These are phyloP conservation scores for Brassica nigra DNA, from an alignment of 345 rosid genomes.

Conservation along the genomic window DNA sequence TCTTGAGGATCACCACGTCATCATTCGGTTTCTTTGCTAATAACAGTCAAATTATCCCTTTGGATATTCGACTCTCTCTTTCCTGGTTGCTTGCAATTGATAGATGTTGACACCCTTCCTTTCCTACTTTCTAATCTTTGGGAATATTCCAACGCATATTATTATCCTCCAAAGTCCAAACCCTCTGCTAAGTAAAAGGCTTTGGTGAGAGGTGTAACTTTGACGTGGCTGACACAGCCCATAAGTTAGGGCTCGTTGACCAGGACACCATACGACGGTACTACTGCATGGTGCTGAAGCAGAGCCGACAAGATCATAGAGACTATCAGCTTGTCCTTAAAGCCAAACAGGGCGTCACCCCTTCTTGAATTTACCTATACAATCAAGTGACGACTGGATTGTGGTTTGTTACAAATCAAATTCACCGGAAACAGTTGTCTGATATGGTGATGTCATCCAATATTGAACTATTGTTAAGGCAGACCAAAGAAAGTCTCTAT, in stretches of 20 bases:
- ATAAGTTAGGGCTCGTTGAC: slow-evolving; percentile 74
- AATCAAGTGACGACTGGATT: not conserved
- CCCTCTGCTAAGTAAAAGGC: slow-evolving; percentile 41
- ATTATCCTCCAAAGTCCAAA: not conserved
- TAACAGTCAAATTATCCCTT: slow-evolving; percentile 35
- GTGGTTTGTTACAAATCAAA: not conserved
- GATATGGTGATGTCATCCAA: not conserved
- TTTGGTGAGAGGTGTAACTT: slow-evolving; percentile 65
- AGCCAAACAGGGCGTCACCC: slow-evolving; percentile 46
- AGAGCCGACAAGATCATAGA: slow-evolving; percentile 82
- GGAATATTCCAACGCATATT: slow-evolving; percentile 36
- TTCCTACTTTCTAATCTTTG: not conserved
- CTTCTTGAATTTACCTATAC: slow-evolving; percentile 37
- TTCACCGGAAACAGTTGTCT: not conserved
- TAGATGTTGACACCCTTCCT: slow-evolving; percentile 3
- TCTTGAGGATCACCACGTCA: slow-evolving; percentile 30
- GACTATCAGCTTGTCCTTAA: slow-evolving; percentile 67
- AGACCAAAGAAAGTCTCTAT: not conserved
- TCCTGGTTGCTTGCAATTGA: slow-evolving; percentile 19
- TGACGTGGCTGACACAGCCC: slow-evolving; percentile 88
- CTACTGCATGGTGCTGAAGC: slow-evolving; percentile 70
- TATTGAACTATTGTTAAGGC: not conserved
- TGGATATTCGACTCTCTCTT: slow-evolving; percentile 34
- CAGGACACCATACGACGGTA: slow-evolving; percentile 76
- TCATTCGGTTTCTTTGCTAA: not conserved